A percentile compares a stretch with the other conserved stretches of the same genome.
Evolutionary conservation across 1,284 basidiomycete species (phyloP).

Genomic region (Rhodotorula sp.): DNA sequence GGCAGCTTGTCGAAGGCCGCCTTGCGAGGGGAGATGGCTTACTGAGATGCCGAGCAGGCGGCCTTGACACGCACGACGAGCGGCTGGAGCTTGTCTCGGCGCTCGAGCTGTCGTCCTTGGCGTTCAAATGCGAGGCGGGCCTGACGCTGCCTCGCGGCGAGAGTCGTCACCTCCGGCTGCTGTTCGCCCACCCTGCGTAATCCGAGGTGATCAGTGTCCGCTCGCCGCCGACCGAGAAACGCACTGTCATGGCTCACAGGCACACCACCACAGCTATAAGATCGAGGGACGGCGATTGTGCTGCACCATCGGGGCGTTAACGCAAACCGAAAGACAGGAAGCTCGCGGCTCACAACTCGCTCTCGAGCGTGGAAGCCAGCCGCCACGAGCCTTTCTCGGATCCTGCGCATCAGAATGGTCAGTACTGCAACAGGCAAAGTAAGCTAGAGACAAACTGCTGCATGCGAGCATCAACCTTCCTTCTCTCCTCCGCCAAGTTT

Average conservation of each 20-base stretch:
- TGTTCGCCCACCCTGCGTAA: neutral
- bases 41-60: neutral
- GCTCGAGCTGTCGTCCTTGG: accelerated
- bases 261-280: neutral
- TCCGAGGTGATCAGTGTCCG: no score
- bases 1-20: neutral
- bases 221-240: no score
- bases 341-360: no score
- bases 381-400: no score
- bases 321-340: neutral
- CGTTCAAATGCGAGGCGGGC: neutral
- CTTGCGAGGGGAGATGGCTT: neutral
- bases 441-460: neutral
- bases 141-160: neutral
- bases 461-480: neutral
- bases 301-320: neutral
- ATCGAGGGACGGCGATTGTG: no score
- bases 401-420: neutral
- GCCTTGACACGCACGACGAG: neutral
- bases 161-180: neutral
- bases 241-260: no score
- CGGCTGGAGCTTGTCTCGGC: neutral
- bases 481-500: neutral
- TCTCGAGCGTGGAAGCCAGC: neutral
- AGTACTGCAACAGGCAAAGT: neutral